Conservation (phyloP, 2,329 filamentous ascomycete species). For the Calycina marina region DNA sequence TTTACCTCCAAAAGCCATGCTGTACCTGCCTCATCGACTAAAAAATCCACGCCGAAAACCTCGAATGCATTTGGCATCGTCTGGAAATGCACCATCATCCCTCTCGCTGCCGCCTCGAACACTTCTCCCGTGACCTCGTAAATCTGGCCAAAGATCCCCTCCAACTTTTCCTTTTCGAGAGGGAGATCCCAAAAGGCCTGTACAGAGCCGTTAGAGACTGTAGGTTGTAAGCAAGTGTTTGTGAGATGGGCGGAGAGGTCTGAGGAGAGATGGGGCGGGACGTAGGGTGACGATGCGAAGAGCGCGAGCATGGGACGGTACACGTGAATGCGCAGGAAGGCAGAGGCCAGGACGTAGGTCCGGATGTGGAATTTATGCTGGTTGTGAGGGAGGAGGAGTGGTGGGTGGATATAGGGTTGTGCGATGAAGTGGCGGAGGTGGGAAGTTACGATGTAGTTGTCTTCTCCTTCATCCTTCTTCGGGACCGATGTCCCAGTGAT, state of each 20-base stretch:
- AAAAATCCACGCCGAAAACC: conserved; percentile 79
- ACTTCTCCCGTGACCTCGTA: conserved; percentile 57
- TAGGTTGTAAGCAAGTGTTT: conserved; percentile 79
- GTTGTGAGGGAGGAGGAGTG: conserved; percentile 51
- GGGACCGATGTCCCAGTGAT: conserved; percentile 17
- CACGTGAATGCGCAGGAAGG: conserved; percentile 68
- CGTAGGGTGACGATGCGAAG: conserved; percentile 67
- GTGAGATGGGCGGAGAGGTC: conserved; percentile 71
- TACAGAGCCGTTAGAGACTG: conserved; percentile 49
- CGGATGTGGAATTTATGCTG: conserved; percentile 87
- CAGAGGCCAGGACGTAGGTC: conserved; percentile 74
- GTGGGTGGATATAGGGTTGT: conserved; percentile 86
- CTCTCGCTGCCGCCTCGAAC: conserved; percentile 74
- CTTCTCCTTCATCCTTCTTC: conserved; percentile 35
- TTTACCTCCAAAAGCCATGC: conserved; percentile 84
- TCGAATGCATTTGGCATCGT: conserved; percentile 81
- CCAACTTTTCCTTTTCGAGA: conserved; percentile 24
- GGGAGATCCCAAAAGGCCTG: conserved; percentile 58
- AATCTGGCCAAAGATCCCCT: conserved; percentile 59
- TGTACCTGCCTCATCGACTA: conserved; percentile 51
- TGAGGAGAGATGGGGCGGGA: conserved; percentile 38
- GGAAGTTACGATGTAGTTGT: conserved; percentile 59
- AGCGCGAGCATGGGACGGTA: conserved; percentile 86
- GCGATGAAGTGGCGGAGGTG: conserved; percentile 93
- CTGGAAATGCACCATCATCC: conserved; percentile 85